A percentile compares a stretch with the other conserved stretches of the same genome.
These are phyloP conservation scores for Vanrija pseudolonga DNA, from an alignment of 1,284 basidiomycete species.

Conservation along the genomic window DNA sequence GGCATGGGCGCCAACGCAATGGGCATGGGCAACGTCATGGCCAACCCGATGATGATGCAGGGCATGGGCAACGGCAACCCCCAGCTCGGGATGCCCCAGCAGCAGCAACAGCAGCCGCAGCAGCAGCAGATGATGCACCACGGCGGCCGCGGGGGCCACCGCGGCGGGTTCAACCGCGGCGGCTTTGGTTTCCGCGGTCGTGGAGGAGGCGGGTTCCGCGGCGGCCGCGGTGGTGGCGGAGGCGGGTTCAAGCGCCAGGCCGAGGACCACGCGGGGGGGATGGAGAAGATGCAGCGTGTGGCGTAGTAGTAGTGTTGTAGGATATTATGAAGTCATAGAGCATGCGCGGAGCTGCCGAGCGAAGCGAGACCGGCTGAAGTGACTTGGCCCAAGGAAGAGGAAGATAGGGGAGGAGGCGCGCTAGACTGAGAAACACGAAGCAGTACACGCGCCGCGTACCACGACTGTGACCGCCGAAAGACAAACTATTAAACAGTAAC, in stretches of 20 bases:
- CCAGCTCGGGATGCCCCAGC: background rate
- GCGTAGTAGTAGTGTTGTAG: slow-evolving; percentile 3
- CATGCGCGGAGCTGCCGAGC: too few species aligned
- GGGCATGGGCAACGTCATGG: slow-evolving; percentile 17
- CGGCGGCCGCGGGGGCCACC: slow-evolving; percentile 1
- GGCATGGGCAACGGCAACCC: background rate
- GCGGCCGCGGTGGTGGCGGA: slow-evolving; percentile 5
- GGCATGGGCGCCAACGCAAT: background rate
- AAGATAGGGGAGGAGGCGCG: too few species aligned
- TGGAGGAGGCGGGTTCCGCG: slow-evolving; percentile 14
- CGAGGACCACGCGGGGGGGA: slow-evolving; percentile 5
- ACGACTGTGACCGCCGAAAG: too few species aligned
- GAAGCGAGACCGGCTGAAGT: too few species aligned
- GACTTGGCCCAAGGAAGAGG: too few species aligned
- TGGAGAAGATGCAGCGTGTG: slow-evolving; percentile 18
- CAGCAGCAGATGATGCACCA: background rate
- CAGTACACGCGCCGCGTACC: too few species aligned
- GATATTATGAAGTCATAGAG: too few species aligned
- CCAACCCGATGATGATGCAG: slow-evolving; percentile 13
- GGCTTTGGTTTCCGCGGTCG: background rate
- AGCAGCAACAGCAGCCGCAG: background rate
- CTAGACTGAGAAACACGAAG: too few species aligned
- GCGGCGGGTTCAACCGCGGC: slow-evolving; percentile 10
- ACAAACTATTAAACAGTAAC: too few species aligned
- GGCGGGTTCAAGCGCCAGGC: slow-evolving; percentile 4